Base-by-base conservation (phyloP, 805 yeast species). In the Hanseniaspora guilliermondii region DNA sequence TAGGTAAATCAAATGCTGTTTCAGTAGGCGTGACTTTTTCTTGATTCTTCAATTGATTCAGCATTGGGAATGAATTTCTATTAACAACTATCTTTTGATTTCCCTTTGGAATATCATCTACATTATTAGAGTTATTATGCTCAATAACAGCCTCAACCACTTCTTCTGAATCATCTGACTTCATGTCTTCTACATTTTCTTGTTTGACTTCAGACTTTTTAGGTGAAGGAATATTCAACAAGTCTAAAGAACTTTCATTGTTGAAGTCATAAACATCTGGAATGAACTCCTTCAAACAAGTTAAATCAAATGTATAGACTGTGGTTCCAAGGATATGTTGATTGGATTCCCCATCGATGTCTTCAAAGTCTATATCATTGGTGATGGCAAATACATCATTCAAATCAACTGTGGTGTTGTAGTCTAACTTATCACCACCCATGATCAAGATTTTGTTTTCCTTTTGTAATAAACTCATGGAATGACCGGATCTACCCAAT, bases 401-500 rank as follows among this genome's bases (percentile, higher is more conserved):
- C 24, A 48, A 24, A 37, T 54, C 56, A 12, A 41, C 11, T 6
- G 47, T 42, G 16, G 47, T 48, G 19, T 49, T 48, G 36, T 77
- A 81, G 63, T 85, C 91, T 58, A 79, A 76, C 60, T 80, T 77
- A 67, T 87, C 95, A 56, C 98, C 97, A 44, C 98, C 98, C 85
- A 94, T 82, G 16, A 91, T 78, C 12, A 89, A 64, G 36, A 91
- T 63, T 67, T 82, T 85, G 62, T 86, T 79, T 57, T 78, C 78
- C 25, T 74, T 77, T 39, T 49, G 53, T 48, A 82, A 72, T 55
- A 85, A 67, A 0, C 97, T 81, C 69, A 91, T 71, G 7, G 95
- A 80, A 68, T 93, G 98, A 9, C 97, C 97, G 58, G 91, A 85
- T 61, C 97, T 78, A 14, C 93, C 80, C 45, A 89, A 85, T 1